These are phyloP conservation scores for Funneliformis caledonium DNA, from an alignment of 371 early-diverging fungal species.

Conservation along the genomic window DNA sequence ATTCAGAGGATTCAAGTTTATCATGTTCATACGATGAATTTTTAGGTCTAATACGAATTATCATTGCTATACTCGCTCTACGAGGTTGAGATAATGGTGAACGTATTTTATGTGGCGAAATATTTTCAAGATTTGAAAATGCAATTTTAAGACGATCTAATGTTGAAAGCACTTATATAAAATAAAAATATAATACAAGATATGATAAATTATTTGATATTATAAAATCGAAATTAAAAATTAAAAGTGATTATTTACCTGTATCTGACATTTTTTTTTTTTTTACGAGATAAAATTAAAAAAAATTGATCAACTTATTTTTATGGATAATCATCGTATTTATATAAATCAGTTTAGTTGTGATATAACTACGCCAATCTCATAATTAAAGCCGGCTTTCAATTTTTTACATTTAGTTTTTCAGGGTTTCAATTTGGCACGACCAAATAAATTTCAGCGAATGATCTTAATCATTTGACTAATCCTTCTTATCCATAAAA, in stretches of 20 bases:
- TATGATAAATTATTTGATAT: background rate
- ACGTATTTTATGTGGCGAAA: background rate
- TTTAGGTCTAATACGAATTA: constrained; percentile 32
- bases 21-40: background rate
- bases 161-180: background rate
- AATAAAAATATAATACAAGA: background rate
- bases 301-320: too few relatives aligned
- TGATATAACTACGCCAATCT: too few relatives aligned
- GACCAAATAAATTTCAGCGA: too few relatives aligned
- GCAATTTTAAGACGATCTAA: constrained; percentile 27
- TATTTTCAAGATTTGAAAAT: constrained; percentile 24
- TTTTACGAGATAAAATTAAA: too few relatives aligned
- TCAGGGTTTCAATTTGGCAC: too few relatives aligned
- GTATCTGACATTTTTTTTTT: background rate
- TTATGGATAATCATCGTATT: too few relatives aligned
- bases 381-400: too few relatives aligned
- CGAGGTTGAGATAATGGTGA: constrained; percentile 32
- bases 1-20: background rate
- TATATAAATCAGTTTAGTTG: too few relatives aligned
- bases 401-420: too few relatives aligned
- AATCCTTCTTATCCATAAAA: too few relatives aligned
- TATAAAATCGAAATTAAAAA: background rate
- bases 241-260: background rate
- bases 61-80: constrained; percentile 37
- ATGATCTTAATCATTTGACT: too few relatives aligned